These are phyloP conservation scores for Blastomyces parvus DNA, from an alignment of 2,329 filamentous ascomycete genomes.

Conservation along the genomic window DNA sequence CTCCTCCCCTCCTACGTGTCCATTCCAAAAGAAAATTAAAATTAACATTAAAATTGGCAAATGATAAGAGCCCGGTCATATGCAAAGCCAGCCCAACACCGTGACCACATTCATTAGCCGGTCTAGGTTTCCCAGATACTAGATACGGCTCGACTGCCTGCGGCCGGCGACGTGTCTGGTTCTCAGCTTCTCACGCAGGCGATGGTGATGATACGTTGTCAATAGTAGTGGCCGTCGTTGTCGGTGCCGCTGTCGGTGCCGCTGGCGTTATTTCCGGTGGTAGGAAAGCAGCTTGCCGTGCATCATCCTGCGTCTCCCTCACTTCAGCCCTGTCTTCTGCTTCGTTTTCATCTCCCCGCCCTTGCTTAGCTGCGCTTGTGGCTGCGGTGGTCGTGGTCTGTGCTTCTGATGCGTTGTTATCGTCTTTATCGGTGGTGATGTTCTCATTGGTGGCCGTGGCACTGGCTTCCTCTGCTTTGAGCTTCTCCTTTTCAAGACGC, in stretches of 20 bases:
- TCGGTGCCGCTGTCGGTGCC: neutral
- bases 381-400: slow-evolving; percentile 34
- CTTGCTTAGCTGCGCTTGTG: slow-evolving; percentile 11
- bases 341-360: neutral
- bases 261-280: neutral
- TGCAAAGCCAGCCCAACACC: neutral
- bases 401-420: slow-evolving; percentile 26
- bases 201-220: slow-evolving; percentile 1
- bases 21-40: neutral
- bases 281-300: slow-evolving; percentile 19
- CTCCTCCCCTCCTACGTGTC: neutral
- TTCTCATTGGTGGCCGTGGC: slow-evolving; percentile 18
- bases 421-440: neutral
- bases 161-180: slow-evolving; percentile 1
- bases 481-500: slow-evolving; percentile 56
- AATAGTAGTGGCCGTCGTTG: neutral
- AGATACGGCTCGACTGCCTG: neutral
- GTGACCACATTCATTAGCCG: neutral
- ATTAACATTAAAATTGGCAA: neutral
- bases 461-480: slow-evolving; percentile 31
- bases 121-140: neutral
- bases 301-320: slow-evolving; percentile 29
- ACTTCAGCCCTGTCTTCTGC: slow-evolving; percentile 31
- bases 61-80: neutral
- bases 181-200: neutral